These are phyloP conservation scores for Laetiporus sulphureus DNA, from an alignment of 1,284 basidiomycete species.

Conservation along the genomic window DNA sequence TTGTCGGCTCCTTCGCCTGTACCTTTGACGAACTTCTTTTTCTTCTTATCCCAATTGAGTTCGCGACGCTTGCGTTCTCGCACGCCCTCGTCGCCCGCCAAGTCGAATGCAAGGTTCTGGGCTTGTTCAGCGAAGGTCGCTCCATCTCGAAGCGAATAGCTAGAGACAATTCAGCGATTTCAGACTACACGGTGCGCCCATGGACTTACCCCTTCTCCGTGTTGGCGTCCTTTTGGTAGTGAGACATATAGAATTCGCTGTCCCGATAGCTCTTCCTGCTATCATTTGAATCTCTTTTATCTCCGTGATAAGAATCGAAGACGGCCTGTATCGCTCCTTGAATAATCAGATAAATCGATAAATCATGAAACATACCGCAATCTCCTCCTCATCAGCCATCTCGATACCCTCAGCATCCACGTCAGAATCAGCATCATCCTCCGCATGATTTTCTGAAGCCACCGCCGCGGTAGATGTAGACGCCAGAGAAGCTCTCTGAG, in stretches of 20 bases:
- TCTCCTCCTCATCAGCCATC: slow-evolving; percentile 74
- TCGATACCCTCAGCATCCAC: slow-evolving; percentile 38
- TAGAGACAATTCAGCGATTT: slow-evolving; percentile 23
- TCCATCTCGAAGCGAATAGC: slow-evolving; percentile 83
- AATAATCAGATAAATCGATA: neutral
- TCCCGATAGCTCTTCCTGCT: slow-evolving; percentile 60
- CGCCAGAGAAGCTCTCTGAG: slow-evolving; percentile 36
- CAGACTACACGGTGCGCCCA: neutral
- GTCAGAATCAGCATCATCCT: slow-evolving; percentile 27
- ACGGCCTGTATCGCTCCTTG: slow-evolving; percentile 45
- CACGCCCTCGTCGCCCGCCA: slow-evolving; percentile 75
- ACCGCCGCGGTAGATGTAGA: slow-evolving; percentile 26
- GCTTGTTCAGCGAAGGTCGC: slow-evolving; percentile 86
- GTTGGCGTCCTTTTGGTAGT: slow-evolving; percentile 80
- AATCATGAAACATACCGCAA: slow-evolving; percentile 44
- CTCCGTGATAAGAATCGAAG: slow-evolving; percentile 58
- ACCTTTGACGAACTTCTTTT: slow-evolving; percentile 90
- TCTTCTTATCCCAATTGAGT: slow-evolving; percentile 90
- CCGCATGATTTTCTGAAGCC: slow-evolving; percentile 31
- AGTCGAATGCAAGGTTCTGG: slow-evolving; percentile 73
- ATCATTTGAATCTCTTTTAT: slow-evolving; percentile 39
- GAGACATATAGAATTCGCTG: slow-evolving; percentile 85
- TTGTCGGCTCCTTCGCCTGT: slow-evolving; percentile 87
- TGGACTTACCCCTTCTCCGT: slow-evolving; percentile 80
- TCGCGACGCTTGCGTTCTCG: slow-evolving; percentile 62